Evolutionary conservation across 768 basidiomycete species (phyloP).

Genomic region (Boletus subcaerulescens): DNA sequence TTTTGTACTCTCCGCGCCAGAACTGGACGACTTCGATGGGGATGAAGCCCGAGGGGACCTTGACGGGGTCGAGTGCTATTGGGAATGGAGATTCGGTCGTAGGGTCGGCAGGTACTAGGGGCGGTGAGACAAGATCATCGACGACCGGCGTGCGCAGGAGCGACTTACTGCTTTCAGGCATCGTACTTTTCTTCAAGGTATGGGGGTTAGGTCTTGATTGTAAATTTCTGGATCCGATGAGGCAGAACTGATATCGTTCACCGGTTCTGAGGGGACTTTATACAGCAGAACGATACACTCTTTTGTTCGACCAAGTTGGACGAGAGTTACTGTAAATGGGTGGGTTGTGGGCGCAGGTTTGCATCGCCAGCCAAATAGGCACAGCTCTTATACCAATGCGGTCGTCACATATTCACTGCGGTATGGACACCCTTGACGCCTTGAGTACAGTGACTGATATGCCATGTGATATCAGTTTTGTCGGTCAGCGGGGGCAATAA

Average conservation of each 20-base stretch:
- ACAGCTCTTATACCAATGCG: not conserved
- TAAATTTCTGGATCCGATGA: not conserved
- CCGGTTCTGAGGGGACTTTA: not conserved
- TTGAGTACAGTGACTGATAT: not conserved
- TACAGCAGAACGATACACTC: not conserved
- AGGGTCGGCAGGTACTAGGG: not conserved
- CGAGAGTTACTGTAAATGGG: not conserved
- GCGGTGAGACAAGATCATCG: not conserved
- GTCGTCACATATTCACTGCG: not conserved
- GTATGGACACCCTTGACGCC: not conserved
- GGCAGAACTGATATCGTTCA: not conserved
- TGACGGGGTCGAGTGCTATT: constrained; percentile 14
- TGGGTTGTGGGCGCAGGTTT: constrained; percentile 3
- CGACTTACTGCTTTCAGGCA: constrained; percentile 3
- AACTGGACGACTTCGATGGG: constrained; percentile 29
- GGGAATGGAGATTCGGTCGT: not conserved
- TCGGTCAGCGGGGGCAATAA: no score
- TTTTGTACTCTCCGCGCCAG: constrained; percentile 25
- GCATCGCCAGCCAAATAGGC: not conserved
- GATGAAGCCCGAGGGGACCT: constrained; percentile 13
- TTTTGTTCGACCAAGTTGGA: constrained; percentile 2
- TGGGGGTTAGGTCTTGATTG: not conserved
- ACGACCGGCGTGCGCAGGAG: not conserved
- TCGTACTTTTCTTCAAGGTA: not conserved
- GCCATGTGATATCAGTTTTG: not conserved